Evolutionary conservation across 169 alveolate genomes (phyloP).

Genomic region (Amoebophrya sp.): DNA sequence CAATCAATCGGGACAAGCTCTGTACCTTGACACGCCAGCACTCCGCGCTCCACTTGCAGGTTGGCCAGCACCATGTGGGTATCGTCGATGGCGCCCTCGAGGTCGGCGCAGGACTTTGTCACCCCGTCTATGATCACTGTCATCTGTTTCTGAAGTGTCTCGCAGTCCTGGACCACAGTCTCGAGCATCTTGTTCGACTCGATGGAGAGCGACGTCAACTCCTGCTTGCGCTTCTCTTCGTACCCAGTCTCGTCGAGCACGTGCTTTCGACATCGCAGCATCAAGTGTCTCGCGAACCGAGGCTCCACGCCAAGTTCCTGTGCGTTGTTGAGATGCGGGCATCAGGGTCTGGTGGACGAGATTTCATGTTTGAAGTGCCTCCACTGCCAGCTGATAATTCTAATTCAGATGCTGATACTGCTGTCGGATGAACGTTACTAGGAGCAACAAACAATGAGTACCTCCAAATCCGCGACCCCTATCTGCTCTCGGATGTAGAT

Average conservation of each 20-base stretch:
- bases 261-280: neutral
- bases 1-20: neutral
- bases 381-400: no score
- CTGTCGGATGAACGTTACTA: no score
- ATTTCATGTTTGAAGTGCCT: no score
- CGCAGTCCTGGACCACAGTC: neutral
- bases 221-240: neutral
- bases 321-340: no score
- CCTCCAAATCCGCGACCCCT: neutral
- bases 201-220: neutral
- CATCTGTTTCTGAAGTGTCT: neutral
- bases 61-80: neutral
- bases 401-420: no score
- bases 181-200: neutral
- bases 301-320: neutral
- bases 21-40: neutral
- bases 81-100: neutral
- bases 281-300: neutral
- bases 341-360: no score
- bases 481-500: neutral
- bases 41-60: neutral
- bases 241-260: neutral
- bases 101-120: neutral
- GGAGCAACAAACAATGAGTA: neutral
- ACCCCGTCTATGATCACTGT: neutral